Conservation (phyloP, 2,329 filamentous ascomycete species). For the Pseudogymnoascus sp. region DNA sequence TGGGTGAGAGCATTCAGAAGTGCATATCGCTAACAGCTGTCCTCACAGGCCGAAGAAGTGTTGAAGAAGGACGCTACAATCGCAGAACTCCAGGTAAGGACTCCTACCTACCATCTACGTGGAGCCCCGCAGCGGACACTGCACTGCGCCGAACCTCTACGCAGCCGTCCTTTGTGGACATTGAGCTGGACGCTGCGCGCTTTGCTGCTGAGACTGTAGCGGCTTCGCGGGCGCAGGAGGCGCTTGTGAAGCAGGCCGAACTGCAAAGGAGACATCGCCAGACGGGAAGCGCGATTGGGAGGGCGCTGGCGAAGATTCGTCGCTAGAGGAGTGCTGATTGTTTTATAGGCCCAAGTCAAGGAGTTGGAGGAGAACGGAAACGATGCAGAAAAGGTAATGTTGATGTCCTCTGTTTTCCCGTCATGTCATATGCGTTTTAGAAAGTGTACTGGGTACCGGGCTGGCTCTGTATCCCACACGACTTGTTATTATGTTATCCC, state of each 20-base stretch:
- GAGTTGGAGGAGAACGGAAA: slow-evolving; percentile 8
- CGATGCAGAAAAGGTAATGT: slow-evolving; percentile 8
- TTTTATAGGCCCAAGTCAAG: background rate
- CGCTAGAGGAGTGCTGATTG: background rate
- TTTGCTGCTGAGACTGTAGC: background rate
- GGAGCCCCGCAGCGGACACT: background rate
- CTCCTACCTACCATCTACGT: background rate
- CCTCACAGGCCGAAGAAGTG: background rate
- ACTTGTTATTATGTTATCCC: background rate
- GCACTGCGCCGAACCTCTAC: background rate
- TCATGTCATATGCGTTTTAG: background rate
- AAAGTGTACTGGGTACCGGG: background rate
- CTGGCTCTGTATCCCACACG: background rate
- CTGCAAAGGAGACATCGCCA: background rate
- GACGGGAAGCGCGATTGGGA: background rate
- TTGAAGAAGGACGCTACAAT: slow-evolving; percentile 1
- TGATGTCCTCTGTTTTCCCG: background rate
- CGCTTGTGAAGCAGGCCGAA: background rate
- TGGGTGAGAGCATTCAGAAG: background rate
- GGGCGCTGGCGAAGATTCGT: background rate
- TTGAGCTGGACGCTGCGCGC: background rate
- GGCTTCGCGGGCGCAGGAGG: background rate
- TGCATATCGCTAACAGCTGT: background rate
- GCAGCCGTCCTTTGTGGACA: background rate
- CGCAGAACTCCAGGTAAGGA: slow-evolving; percentile 3